phyloP scores from a whole-genome alignment of 169 alveolate species.

The Babesia divergens region DNA sequence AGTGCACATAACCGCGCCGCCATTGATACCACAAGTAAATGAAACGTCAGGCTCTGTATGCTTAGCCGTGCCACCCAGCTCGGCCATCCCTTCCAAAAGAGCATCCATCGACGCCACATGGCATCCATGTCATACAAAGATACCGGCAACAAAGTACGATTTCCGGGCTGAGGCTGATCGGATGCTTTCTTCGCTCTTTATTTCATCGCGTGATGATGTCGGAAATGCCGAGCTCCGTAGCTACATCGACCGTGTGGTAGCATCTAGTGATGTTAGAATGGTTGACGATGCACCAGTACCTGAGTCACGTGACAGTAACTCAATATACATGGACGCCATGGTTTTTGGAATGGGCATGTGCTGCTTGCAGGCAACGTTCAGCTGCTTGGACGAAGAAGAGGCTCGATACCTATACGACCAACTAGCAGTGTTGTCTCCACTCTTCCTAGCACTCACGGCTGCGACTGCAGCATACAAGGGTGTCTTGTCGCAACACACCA shows the following conservation, averaged over 20 bases:
- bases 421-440: constrained; percentile 88
- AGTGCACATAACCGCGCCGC: constrained; percentile 5
- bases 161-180: constrained; percentile 17
- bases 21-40: neutral
- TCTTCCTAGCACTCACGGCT: constrained; percentile 89
- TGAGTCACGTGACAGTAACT: constrained; percentile 66
- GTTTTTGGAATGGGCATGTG: constrained; percentile 96
- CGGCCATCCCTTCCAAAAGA: no score
- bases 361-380: constrained; percentile 88
- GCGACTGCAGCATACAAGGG: constrained; percentile 91
- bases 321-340: constrained; percentile 92
- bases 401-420: constrained; percentile 91
- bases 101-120: no score
- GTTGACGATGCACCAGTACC: constrained; percentile 56
- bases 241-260: neutral
- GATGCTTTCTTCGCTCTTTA: neutral
- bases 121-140: no score
- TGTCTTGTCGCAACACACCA: constrained; percentile 84
- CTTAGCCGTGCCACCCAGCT: neutral
- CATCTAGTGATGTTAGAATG: neutral
- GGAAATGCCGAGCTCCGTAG: neutral
- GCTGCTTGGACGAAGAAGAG: constrained; percentile 77
- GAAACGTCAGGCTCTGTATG: neutral
- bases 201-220: neutral
- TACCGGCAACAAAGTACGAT: no score